Base-by-base conservation (phyloP, 2,329 filamentous ascomycete genomes). In the Ophiostoma piceae region DNA sequence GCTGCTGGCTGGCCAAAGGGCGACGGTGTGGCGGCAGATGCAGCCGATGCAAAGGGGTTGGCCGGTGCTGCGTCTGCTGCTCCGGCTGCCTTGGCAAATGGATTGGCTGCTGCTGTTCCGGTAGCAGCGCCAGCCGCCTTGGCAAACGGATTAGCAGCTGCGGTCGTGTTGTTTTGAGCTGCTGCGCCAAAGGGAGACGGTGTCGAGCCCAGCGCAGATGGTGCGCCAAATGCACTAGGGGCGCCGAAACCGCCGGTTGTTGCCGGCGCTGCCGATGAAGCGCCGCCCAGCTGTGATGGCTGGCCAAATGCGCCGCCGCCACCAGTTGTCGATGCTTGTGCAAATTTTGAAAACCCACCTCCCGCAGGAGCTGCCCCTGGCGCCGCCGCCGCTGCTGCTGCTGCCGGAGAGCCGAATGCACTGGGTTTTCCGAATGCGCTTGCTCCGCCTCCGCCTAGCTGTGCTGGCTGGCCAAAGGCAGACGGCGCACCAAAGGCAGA, bases 91-190 rank as follows among this genome's bases (percentile, higher is more conserved):
- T 67, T 68, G 43, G 41, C 43, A 64, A 68, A 68, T 3, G 60
- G 66, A n/a, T 54, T 68, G 3, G 57, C 60, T n/a, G 67, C 8
- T 22, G 62, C 47, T 8, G 67, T 29, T 8, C n/a, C 29, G 11
- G 67, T 51, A 7, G 32, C 43, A 54, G 69, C 9, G 12, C 37
- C 54, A 0, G 69, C 65, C 67, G 70, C 66, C 4, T 54, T 57
- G 51, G 76, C 78, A 72, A 81, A 80, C 0, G 79, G 72, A 75
- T 75, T 39, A 76, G 79, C 60, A 77, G 70, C 8, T 74, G 70
- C 67, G 79, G 41, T 26, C 9, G 39, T 14, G 8, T 6, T 68
- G 7, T 54, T 43, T 12, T 47, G 37, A 1, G 70, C 41, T n/a
- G 72, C 69, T 16, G 77, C 79, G 65, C 79, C 79, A 0, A 77